Base-by-base conservation (phyloP, 2,329 filamentous ascomycete genomes). In the Albifimbria verrucaria region DNA sequence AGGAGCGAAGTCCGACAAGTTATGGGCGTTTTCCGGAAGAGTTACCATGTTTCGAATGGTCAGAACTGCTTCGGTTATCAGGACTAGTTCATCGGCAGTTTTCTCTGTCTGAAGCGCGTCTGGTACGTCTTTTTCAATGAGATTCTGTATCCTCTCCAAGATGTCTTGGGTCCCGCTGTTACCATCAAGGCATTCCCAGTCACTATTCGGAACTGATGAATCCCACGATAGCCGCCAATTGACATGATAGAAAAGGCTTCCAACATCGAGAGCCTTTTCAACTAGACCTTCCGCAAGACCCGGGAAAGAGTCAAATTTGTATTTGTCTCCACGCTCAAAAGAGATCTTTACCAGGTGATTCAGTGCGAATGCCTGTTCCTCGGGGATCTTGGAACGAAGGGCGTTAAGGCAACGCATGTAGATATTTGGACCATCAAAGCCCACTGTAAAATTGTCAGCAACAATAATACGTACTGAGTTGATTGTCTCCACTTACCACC, bases 31-130 rank as follows among this genome's bases (percentile, higher is more conserved):
- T 57, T 96, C 92, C 21, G 87, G 83, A 20, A 97, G 77, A 70
- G 95, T 89, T n/a, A 92, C 87, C 92, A 99, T 97, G 68, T 99
- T 99, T 49, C 94, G 85, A 43, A 97, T 78, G 18, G 96, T 92
- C 46, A 97, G 76, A 20, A 88, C 86, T 2, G 94, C 92, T 70
- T 97, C 92, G 22, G 88, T 93, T 56, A 96, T 81, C 58, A 90
- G 83, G 12, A 89, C 82, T 55, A 97, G 77, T 42, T 81, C 77
- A 57, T 92, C 86, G 15, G 83, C 79, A 59, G 89, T 90, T 6
- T 86, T 79, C 25, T 84, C 83, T 0, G 90, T 83, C 57, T 92
- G 83, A 23, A 97, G 77, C 62, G 90, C 82, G 56, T 89, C 86
- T 3, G 85, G 77, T 17, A 87, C 74, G 21, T 85, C 67, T 55